A percentile compares a stretch with the other conserved stretches of the same genome.
Evolutionary conservation across 2,329 filamentous ascomycete genomes (phyloP).

Genomic region (Pseudopyrenochaeta lycopersici): DNA sequence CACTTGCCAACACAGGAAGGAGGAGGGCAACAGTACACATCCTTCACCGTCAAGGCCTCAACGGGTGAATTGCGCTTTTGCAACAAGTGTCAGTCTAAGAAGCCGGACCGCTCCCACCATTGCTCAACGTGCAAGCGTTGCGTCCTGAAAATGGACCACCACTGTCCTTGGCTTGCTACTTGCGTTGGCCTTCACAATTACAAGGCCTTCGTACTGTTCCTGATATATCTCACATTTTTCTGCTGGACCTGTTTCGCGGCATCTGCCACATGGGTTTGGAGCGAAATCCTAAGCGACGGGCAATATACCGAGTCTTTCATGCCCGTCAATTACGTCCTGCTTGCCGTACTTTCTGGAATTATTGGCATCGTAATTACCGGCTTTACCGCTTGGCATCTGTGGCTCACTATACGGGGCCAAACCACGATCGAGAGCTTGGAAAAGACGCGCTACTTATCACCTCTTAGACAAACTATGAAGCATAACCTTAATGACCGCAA

Average conservation of each 20-base stretch:
- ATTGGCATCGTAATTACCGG: constrained; percentile 88
- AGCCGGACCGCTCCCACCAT: constrained; percentile 95
- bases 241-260: constrained; percentile 83
- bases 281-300: constrained; percentile 76
- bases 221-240: constrained; percentile 88
- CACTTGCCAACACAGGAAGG: constrained; percentile 78
- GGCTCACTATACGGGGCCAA: constrained; percentile 78
- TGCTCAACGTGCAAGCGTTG: constrained; percentile 94
- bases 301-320: constrained; percentile 78
- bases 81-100: constrained; percentile 95
- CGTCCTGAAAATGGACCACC: constrained; percentile 99
- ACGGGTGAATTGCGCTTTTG: constrained; percentile 89
- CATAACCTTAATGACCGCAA: constrained; percentile 63
- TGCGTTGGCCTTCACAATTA: constrained; percentile 95
- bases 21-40: constrained; percentile 65
- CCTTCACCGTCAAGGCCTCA: constrained; percentile 86
- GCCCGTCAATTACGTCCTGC: constrained; percentile 89
- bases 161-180: constrained; percentile 97
- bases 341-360: constrained; percentile 87
- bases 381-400: constrained; percentile 92
- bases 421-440: constrained; percentile 97
- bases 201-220: constrained; percentile 92
- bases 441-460: constrained; percentile 91
- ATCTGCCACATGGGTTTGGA: constrained; percentile 83
- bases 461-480: constrained; percentile 75